Evolutionary conservation across 73 alveolate genomes (phyloP), one percentile per base, ranked within the genome.

Genomic region (Paramecium pentaurelia): DNA sequence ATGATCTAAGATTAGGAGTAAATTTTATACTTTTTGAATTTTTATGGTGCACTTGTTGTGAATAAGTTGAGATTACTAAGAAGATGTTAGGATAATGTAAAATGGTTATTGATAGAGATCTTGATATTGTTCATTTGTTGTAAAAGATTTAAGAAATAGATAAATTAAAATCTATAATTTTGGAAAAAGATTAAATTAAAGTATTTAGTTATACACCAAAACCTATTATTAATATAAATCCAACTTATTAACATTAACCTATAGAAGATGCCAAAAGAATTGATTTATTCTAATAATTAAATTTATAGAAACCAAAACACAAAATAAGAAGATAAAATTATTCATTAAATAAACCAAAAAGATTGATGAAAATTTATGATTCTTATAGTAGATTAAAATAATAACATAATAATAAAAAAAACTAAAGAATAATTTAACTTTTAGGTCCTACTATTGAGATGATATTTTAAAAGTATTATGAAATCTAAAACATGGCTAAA

Each of bases 141-240:
- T 37, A 75, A 9, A 75, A 40, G 32, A 37, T 75, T 16, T 20
- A 75, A 37, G 37, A 75, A 22, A 37, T 75, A 32, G 58, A 30
- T 37, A 75, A 75, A 37, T 75, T 75, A 75, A 75, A 75, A 40
- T 32, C 34, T 34, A 37, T 75, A 4, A 34, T 75, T 75, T 36
- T 75, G 18, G 60, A 75, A 32, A 75, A 75, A 18, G 88, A 75
- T 34, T 75, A 75, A 22, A 32, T 75, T n/a, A 75, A 37, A 16
- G 37, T 75, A 12, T 75, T 75, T 38, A 75, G n/a, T 75, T 75
- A 34, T 36, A 37, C 88, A 4, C 88, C 88, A 32, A 75, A 75
- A 75, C 88, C 88, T 16, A 75, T 75, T 14, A 37, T 75, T 75
- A 37, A 34, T 38, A 34, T 75, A 4, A 16, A 75, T 68, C 70